Percentiles rank a stretch among this genome's conserved stretches.
These are phyloP conservation scores for Cryoendolithus antarcticus DNA, from an alignment of 2,329 filamentous ascomycete genomes.

Conservation along the genomic window DNA sequence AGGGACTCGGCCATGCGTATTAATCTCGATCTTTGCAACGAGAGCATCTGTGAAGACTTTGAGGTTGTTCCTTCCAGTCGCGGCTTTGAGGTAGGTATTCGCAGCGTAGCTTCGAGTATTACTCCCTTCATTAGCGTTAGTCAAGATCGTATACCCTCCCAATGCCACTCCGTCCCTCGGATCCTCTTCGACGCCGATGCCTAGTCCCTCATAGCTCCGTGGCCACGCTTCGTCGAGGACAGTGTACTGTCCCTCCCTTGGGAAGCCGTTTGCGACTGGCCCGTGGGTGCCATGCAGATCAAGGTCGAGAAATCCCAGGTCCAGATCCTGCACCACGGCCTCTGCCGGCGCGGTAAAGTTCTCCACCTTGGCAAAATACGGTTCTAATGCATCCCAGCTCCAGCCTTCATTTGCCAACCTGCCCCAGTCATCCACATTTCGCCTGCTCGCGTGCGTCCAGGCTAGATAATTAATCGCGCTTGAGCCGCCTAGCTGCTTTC, in stretches of 20 bases:
- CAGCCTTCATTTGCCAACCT: slow-evolving; percentile 22
- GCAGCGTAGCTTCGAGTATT: slow-evolving; percentile 16
- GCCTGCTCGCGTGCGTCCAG: slow-evolving; percentile 10
- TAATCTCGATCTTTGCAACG: slow-evolving; percentile 5
- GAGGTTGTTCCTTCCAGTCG: slow-evolving; percentile 2
- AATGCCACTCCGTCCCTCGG: slow-evolving; percentile 8
- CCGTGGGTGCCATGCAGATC: slow-evolving; percentile 1
- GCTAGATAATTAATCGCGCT: slow-evolving; percentile 8
- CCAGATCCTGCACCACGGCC: slow-evolving; percentile 5
- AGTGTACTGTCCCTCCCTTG: slow-evolving; percentile 1
- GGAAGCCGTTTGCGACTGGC: slow-evolving; percentile 4
- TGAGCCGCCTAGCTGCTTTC: slow-evolving; percentile 7
- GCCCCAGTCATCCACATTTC: slow-evolving; percentile 25
- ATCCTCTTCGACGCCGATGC: slow-evolving; percentile 7
- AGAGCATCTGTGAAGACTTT: slow-evolving; percentile 4
- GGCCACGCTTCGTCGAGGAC: slow-evolving; percentile 10
- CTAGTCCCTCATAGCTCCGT: slow-evolving; percentile 7
- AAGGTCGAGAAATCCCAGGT: slow-evolving; percentile 1
- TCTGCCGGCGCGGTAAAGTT: slow-evolving; percentile 18
- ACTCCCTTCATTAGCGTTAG: slow-evolving; percentile 11
- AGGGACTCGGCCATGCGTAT: slow-evolving; percentile 1
- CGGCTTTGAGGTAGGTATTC: slow-evolving; percentile 13
- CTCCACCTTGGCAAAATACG: slow-evolving; percentile 19
- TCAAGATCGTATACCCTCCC: slow-evolving; percentile 9
- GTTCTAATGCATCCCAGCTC: slow-evolving; percentile 17